Evolutionary conservation across 192 early-diverging fungal genomes (phyloP).

Genomic region (Cetraspora pellucida): DNA sequence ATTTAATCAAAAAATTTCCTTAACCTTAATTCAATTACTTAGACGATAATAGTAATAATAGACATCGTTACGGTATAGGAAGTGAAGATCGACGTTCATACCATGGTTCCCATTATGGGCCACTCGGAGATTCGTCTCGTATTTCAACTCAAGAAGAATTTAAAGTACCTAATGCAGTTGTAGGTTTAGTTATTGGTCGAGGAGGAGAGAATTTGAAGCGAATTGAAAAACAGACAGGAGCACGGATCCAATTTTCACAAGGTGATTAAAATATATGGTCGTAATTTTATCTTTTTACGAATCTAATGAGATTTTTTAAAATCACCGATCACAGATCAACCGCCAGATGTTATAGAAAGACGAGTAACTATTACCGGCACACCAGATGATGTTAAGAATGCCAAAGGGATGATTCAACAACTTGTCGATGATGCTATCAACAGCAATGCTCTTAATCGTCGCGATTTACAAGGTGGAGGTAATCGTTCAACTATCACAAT

Average conservation of each 20-base stretch:
- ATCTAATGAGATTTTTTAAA: background rate
- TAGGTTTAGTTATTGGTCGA: constrained; percentile 82
- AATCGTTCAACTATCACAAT: constrained; percentile 50
- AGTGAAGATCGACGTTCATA: constrained; percentile 41
- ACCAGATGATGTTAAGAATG: constrained; percentile 50
- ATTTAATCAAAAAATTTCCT: background rate
- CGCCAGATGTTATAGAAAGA: constrained; percentile 50
- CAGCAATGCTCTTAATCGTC: constrained; percentile 25
- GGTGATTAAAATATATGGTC: constrained; percentile 25
- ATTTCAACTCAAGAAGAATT: constrained; percentile 53
- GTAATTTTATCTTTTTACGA: background rate
- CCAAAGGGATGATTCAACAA: constrained; percentile 58
- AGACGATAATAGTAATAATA: constrained; percentile 28
- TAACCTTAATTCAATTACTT: background rate
- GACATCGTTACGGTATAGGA: constrained; percentile 43
- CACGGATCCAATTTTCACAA: constrained; percentile 73
- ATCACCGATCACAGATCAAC: constrained; percentile 37
- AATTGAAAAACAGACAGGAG: constrained; percentile 73
- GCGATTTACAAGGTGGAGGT: constrained; percentile 36
- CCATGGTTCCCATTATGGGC: constrained; percentile 36
- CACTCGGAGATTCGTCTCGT: constrained; percentile 39
- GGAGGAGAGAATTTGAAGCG: constrained; percentile 77
- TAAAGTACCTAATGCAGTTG: constrained; percentile 62
- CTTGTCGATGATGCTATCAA: constrained; percentile 38
- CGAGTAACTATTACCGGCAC: constrained; percentile 54